A percentile compares a stretch with the other conserved stretches of the same genome.
Evolutionary conservation across 2,329 filamentous ascomycete genomes (phyloP).

Genomic region (Chaetomium sp.): DNA sequence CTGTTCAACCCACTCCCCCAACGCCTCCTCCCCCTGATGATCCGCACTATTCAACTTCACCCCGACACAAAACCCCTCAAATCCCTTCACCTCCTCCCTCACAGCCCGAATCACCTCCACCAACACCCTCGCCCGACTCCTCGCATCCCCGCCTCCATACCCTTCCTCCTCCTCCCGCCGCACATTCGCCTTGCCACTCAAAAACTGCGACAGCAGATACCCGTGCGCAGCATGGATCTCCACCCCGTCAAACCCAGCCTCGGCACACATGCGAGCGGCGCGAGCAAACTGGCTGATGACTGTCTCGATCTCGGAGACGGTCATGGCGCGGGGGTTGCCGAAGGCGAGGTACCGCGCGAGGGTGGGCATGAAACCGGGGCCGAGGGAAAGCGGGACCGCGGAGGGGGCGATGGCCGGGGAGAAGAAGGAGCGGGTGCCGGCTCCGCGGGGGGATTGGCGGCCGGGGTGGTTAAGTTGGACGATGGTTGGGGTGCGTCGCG

Average conservation of each 20-base stretch:
- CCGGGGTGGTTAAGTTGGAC: constrained; percentile 59
- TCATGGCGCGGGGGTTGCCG: constrained; percentile 53
- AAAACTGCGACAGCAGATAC: constrained; percentile 51
- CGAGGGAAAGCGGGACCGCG: constrained; percentile 37
- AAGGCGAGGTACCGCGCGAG: constrained; percentile 34
- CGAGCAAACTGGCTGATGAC: constrained; percentile 47
- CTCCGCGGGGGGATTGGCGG: constrained; percentile 37
- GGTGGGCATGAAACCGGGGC: constrained; percentile 31
- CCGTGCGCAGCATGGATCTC: constrained; percentile 48
- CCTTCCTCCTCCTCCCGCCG: constrained; percentile 42
- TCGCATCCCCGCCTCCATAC: constrained; percentile 45
- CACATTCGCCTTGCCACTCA: constrained; percentile 43
- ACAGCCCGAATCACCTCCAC: constrained; percentile 44
- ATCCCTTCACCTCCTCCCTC: constrained; percentile 31
- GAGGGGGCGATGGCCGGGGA: constrained; percentile 40
- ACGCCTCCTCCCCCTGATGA: constrained; percentile 39
- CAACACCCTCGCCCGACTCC: constrained; percentile 43
- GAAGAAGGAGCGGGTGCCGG: constrained; percentile 38
- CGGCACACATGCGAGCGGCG: constrained; percentile 41
- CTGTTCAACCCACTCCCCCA: constrained; percentile 53
- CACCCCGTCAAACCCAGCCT: constrained; percentile 41
- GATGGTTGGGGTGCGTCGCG: constrained; percentile 43
- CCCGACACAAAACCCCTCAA: constrained; percentile 42
- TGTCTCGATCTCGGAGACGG: constrained; percentile 43
- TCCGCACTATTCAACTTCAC: constrained; percentile 54